phyloP scores from a whole-genome alignment of 176 grass and related monocot genomes.

The Cocos nucifera region DNA sequence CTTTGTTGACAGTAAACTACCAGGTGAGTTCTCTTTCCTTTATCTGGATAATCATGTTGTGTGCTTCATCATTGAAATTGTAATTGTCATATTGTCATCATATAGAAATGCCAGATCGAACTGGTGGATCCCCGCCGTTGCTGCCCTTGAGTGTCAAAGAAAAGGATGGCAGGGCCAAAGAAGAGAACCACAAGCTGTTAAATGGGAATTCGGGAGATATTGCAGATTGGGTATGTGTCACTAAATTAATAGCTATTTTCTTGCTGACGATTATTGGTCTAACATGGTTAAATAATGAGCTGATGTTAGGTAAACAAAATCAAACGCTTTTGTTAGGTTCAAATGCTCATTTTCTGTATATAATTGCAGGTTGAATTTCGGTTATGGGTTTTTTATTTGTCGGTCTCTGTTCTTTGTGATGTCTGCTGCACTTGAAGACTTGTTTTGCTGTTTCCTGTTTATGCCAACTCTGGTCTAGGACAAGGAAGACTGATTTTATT shows the following conservation, averaged over 20 bases:
- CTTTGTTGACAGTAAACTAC: conserved; percentile 79
- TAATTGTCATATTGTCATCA: background rate
- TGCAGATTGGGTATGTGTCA: conserved; percentile 53
- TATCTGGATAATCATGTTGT: background rate
- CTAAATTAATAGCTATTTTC: background rate
- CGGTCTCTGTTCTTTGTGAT: too few species aligned
- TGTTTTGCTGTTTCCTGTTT: too few species aligned
- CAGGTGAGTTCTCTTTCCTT: conserved; percentile 33
- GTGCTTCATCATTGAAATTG: background rate
- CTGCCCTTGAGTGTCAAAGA: conserved; percentile 73
- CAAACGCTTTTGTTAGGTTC: too few species aligned
- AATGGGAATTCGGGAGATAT: conserved; percentile 59
- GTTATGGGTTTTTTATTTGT: too few species aligned
- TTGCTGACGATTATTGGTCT: too few species aligned
- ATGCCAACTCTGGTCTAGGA: too few species aligned
- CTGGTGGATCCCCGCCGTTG: conserved; percentile 42
- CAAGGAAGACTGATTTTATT: too few species aligned
- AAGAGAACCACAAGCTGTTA: conserved; percentile 65
- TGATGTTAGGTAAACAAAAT: too few species aligned
- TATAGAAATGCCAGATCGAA: conserved; percentile 89
- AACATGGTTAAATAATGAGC: too few species aligned
- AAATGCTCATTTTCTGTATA: too few species aligned
- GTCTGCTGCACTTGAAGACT: too few species aligned
- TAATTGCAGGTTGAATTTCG: too few species aligned
- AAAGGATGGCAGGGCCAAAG: conserved; percentile 52